phyloP scores from a whole-genome alignment of 2,329 filamentous ascomycete species.

The Dactylonectria macrodidyma region DNA sequence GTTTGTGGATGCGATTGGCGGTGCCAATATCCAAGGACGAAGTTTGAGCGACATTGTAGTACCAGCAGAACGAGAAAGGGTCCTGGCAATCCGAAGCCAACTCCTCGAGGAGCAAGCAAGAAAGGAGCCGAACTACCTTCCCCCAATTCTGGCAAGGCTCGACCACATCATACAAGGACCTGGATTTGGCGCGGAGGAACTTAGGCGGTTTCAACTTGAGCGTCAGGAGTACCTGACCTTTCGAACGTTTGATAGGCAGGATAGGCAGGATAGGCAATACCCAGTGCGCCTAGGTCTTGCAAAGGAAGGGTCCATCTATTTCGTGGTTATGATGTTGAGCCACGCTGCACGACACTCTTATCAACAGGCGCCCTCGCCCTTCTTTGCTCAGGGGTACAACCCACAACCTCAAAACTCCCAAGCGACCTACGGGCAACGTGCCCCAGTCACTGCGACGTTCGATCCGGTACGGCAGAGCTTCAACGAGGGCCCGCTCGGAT shows the following conservation, averaged over 20 bases:
- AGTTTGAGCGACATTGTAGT: constrained; percentile 70
- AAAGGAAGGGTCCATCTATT: constrained; percentile 74
- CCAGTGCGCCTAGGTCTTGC: constrained; percentile 69
- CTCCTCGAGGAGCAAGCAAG: constrained; percentile 71
- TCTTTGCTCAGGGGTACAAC: constrained; percentile 60
- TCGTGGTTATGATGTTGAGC: constrained; percentile 68
- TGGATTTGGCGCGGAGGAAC: constrained; percentile 67
- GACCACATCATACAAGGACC: constrained; percentile 69
- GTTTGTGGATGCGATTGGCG: constrained; percentile 68
- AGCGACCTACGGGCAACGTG: constrained; percentile 59
- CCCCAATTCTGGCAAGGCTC: constrained; percentile 72
- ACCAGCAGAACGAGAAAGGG: constrained; percentile 66
- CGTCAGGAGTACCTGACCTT: constrained; percentile 71
- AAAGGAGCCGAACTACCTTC: constrained; percentile 74
- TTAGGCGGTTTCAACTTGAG: constrained; percentile 67
- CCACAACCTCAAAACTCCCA: constrained; percentile 51
- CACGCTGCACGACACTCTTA: constrained; percentile 57
- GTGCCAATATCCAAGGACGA: constrained; percentile 62
- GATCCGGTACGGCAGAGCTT: constrained; percentile 61
- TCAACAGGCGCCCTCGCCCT: constrained; percentile 60
- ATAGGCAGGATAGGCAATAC: constrained; percentile 67
- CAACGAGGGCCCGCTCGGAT: constrained; percentile 50
- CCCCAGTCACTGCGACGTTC: constrained; percentile 63
- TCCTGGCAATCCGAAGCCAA: constrained; percentile 64
- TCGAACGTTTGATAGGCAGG: constrained; percentile 52